These are phyloP conservation scores for Boletellus ananas DNA, from an alignment of 768 basidiomycete genomes.

Conservation along the genomic window DNA sequence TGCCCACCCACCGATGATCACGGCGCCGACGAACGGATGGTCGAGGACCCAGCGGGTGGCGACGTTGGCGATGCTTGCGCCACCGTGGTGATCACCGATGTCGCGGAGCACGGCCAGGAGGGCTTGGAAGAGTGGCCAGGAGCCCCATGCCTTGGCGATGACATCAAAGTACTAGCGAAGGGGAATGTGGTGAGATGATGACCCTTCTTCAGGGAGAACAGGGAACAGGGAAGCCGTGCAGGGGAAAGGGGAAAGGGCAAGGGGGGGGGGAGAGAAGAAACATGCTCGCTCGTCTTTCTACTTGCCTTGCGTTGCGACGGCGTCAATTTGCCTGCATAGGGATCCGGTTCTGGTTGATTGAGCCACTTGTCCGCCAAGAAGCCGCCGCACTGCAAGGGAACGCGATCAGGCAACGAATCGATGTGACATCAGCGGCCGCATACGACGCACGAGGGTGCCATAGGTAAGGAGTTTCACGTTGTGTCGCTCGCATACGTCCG, in stretches of 20 bases:
- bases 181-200: not conserved
- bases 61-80: slow-evolving; percentile 69
- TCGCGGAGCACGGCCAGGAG: slow-evolving; percentile 54
- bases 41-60: slow-evolving; percentile 83
- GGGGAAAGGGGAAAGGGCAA: not conserved
- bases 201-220: not conserved
- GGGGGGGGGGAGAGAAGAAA: not conserved
- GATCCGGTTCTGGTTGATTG: slow-evolving; percentile 61
- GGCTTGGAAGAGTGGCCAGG: slow-evolving; percentile 70
- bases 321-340: slow-evolving; percentile 62
- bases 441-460: slow-evolving; percentile 63
- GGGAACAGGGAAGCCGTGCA: not conserved
- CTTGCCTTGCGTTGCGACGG: slow-evolving; percentile 80
- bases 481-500: slow-evolving; percentile 70
- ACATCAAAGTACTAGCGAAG: slow-evolving; percentile 73
- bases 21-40: slow-evolving; percentile 72
- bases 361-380: slow-evolving; percentile 80
- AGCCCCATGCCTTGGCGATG: slow-evolving; percentile 76
- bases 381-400: slow-evolving; percentile 64
- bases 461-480: slow-evolving; percentile 74
- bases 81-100: slow-evolving; percentile 66
- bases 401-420: not conserved
- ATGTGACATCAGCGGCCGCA: not conserved
- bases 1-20: slow-evolving; percentile 57
- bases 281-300: not conserved